phyloP scores from a whole-genome alignment of 2,329 filamentous ascomycete genomes.

The Drechslerella dactyloides region DNA sequence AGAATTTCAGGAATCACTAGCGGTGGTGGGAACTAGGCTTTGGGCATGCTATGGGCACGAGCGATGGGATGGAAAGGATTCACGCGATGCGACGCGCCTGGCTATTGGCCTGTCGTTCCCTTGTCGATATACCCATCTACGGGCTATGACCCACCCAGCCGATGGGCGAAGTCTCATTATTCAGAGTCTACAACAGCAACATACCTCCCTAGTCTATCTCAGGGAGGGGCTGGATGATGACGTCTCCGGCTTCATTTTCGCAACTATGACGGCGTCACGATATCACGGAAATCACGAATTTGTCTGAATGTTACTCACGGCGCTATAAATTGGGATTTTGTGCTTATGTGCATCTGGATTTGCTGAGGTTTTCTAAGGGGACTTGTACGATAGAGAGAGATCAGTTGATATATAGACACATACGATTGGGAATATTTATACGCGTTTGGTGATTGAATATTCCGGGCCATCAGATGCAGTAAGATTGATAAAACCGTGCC shows the following conservation, averaged over 20 bases:
- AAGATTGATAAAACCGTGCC: not conserved
- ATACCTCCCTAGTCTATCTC: not conserved
- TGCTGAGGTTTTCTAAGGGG: not conserved
- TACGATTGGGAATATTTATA: not conserved
- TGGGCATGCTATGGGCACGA: not conserved
- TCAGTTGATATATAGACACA: not conserved
- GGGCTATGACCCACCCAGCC: too few species aligned
- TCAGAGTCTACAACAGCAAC: not conserved
- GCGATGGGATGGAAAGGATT: too few species aligned
- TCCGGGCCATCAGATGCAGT: too few species aligned
- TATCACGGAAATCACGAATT: not conserved
- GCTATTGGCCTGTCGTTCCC: too few species aligned
- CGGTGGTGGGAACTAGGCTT: not conserved
- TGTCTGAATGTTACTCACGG: not conserved
- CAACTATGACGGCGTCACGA: not conserved
- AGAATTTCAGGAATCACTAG: slow-evolving; percentile 69
- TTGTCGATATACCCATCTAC: too few species aligned
- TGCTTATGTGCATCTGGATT: not conserved
- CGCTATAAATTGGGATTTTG: not conserved
- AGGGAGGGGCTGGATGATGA: too few species aligned
- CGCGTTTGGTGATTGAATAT: not conserved
- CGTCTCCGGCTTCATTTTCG: not conserved
- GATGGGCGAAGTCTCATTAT: too few species aligned
- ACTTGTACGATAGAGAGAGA: slow-evolving; percentile 3
- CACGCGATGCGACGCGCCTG: too few species aligned